Evolutionary conservation across 2,329 filamentous ascomycete species (phyloP), one percentile per base, ranked within the genome.

Genomic region (Neoscytalidium dimidiatum): DNA sequence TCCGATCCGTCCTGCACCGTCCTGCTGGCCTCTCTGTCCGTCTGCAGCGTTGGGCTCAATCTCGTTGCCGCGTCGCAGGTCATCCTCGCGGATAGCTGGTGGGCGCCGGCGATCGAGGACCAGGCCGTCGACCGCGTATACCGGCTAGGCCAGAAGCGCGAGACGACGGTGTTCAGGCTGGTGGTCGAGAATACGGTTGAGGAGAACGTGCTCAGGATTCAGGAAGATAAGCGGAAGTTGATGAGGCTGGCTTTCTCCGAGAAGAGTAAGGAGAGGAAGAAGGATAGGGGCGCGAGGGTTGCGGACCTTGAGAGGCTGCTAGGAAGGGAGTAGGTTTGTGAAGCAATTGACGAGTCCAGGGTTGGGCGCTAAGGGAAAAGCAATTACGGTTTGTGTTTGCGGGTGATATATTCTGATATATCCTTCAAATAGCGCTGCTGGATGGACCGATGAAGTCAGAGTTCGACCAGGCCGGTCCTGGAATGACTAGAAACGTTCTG

Each of bases 81-180:
- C 66, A 88, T 97, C 51, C 82, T 97, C 21, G 86, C 88, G 0
- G 93, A 97, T 75, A 91, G 87, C 66, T 97, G 92, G 93, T 97
- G 93, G 77, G 92, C 93, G 1, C 93, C 93, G 0, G 92, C 92
- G 0, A 95, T 97, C 64, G 93, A 97, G 76, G 92, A 96, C 70
- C 93, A 97, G 74, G 94, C 94, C 3, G 85, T 96, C 2, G 93
- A 97, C 73, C 89, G 93, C 4, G 92, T 97, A 2, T 75, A 78
- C 61, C 68, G 76, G 7, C 64, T 78, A 0, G 76, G 95, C 0
- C 94, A 97, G 79, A 94, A 85, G 68, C 85, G 90, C 41, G 85
- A 89, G 67, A 93, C 90, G 0, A 93, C 87, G 1, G 89, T 96
- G 1, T 95, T 92, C 83, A 83, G 92, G 52, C 81, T 97, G 9